Percentiles rank a stretch among this genome's conserved stretches.
Evolutionary conservation across 2,329 filamentous ascomycete genomes (phyloP).

Genomic region (Colletotrichum musae): DNA sequence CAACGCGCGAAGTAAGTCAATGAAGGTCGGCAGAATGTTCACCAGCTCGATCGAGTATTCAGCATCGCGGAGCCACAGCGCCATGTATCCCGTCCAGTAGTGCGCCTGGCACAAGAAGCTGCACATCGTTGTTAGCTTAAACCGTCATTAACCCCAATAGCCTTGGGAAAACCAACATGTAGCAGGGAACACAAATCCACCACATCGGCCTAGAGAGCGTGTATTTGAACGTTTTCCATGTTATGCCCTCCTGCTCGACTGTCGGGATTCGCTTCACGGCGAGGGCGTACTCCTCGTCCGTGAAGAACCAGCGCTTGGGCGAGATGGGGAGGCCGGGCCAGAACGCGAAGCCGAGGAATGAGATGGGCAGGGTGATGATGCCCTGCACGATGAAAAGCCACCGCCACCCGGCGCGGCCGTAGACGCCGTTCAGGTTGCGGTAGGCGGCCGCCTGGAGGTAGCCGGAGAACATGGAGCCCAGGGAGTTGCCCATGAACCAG

Average conservation of each 20-base stretch:
- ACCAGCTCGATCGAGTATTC: constrained; percentile 39
- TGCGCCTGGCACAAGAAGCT: constrained; percentile 44
- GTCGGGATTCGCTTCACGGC: constrained; percentile 46
- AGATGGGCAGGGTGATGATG: constrained; percentile 45
- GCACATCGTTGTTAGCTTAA: neutral
- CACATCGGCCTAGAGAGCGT: constrained; percentile 43
- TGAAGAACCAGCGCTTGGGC: constrained; percentile 49
- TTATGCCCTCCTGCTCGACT: constrained; percentile 43
- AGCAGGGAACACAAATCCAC: constrained; percentile 44
- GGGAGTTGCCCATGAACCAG: constrained; percentile 64
- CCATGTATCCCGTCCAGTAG: constrained; percentile 45
- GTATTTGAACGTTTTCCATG: constrained; percentile 45
- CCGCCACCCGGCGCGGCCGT: constrained; percentile 56
- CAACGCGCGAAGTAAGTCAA: constrained; percentile 45
- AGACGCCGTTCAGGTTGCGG: constrained; percentile 64
- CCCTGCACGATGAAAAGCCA: constrained; percentile 60
- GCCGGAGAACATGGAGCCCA: constrained; percentile 69
- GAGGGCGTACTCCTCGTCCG: constrained; percentile 46
- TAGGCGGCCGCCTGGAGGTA: constrained; percentile 70
- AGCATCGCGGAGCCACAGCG: constrained; percentile 38
- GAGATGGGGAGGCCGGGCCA: constrained; percentile 52
- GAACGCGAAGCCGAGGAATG: constrained; percentile 47
- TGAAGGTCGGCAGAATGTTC: constrained; percentile 45
- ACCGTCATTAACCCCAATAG: rapidly evolving
- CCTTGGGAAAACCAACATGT: constrained; percentile 26